Evolutionary conservation across 768 basidiomycete genomes (phyloP), one percentile per base, ranked within the genome.

Genomic region (Dioszegia crocea): DNA sequence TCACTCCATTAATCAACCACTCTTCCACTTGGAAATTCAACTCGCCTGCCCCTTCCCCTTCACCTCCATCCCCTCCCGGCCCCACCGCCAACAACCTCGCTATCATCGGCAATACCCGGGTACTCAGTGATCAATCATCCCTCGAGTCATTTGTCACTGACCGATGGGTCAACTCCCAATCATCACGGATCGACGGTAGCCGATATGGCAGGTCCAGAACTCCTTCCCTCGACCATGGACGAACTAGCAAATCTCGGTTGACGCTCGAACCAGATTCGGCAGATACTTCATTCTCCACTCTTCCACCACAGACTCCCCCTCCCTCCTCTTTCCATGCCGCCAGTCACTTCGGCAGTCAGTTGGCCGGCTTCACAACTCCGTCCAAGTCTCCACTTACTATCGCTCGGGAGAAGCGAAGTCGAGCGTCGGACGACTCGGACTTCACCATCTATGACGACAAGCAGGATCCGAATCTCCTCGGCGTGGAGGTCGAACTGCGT

Each of bases 201-300:
- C 24, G 14, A 29, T 8, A 27, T 33, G 33, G 33, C 33, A 33
- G 14, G 33, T 33, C 33, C 14, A 33, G 33, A 33, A 33, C 33
- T 33, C 33, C 33, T 6, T 33, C 8, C 33, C 33, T 33, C 8
- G 33, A 33, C 8, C 6, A 33, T 33, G 8, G n/a, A n/a, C n/a
- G n/a, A n/a, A n/a, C n/a, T n/a, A n/a, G n/a, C 33, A 33, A 6
- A 33, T 14, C 14, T 33, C 33, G 33, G 33, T 33, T 33, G 8
- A 33, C 33, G 6, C 14, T 53, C 36, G 51, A 53, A 24, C 51
- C 51, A 9, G 51, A 53, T 29, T 53, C 51, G 36, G 51, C 51
- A 5, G 51, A 40, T 40, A 53, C 51, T 14, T 24, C 38, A n/a
- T 40, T 40, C 38, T 53, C 51, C 17, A 39, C 51, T n/a, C 36